A percentile compares a stretch with the other conserved stretches of the same genome.
These are phyloP conservation scores for Ploettnerulaceae sp. DNA, from an alignment of 2,329 filamentous ascomycete genomes.

Conservation along the genomic window DNA sequence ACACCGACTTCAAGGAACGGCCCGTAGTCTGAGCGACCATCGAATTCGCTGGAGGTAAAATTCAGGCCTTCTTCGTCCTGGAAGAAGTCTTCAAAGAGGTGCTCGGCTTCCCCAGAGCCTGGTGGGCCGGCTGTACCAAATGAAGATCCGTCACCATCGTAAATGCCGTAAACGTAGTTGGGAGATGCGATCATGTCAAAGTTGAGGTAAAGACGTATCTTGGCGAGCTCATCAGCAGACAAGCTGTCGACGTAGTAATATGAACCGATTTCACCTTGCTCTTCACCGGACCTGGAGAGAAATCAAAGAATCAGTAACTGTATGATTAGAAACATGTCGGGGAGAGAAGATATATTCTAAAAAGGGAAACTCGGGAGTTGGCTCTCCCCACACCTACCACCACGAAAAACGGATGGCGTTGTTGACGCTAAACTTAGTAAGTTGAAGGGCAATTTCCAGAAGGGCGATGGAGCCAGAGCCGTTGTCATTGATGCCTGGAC, in stretches of 20 bases:
- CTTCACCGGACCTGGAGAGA: slow-evolving; percentile 58
- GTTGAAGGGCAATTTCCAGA: slow-evolving; percentile 54
- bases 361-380: too few species aligned
- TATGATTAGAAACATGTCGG: too few species aligned
- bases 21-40: slow-evolving; percentile 74
- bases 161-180: slow-evolving; percentile 62
- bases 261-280: slow-evolving; percentile 58
- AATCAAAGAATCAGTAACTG: too few species aligned
- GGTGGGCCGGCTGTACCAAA: slow-evolving; percentile 50
- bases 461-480: slow-evolving; percentile 40
- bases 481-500: slow-evolving; percentile 42
- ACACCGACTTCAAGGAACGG: slow-evolving; percentile 69
- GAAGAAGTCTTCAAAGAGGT: slow-evolving; percentile 7
- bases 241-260: slow-evolving; percentile 54
- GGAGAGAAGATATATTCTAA: too few species aligned
- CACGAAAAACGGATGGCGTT: slow-evolving; percentile 62
- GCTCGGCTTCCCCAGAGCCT: slow-evolving; percentile 6
- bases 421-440: slow-evolving; percentile 50
- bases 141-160: slow-evolving; percentile 41
- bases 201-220: slow-evolving; percentile 61
- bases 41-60: slow-evolving; percentile 29
- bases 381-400: too few species aligned
- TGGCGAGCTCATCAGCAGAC: slow-evolving; percentile 49
- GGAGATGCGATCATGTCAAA: slow-evolving; percentile 64
- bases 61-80: slow-evolving; percentile 7